phyloP scores from a whole-genome alignment of 345 rosid genomes.

The Nephelium lappaceum region DNA sequence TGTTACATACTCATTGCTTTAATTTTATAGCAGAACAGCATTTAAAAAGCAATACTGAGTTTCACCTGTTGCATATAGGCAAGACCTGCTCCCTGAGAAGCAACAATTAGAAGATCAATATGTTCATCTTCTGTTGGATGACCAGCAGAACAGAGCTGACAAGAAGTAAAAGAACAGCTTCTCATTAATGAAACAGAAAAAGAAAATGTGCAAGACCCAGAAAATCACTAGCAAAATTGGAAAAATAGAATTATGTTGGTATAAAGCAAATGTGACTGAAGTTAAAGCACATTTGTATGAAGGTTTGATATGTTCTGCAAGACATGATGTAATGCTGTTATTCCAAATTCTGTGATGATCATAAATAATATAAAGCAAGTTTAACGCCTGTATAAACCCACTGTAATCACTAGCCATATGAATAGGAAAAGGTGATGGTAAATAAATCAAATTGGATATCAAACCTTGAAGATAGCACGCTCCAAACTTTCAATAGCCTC shows the following conservation, averaged over 20 bases:
- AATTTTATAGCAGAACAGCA: not conserved
- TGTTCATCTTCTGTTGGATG: slow-evolving; percentile 54
- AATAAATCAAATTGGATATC: not conserved
- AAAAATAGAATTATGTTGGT: not conserved
- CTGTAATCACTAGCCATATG: not conserved
- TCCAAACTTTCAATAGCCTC: slow-evolving; percentile 74
- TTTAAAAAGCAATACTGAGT: not conserved
- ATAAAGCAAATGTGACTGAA: not conserved
- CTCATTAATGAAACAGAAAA: slow-evolving; percentile 11
- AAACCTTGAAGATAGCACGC: slow-evolving; percentile 73
- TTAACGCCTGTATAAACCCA: not conserved
- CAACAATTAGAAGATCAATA: slow-evolving; percentile 64
- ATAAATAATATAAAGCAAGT: not conserved
- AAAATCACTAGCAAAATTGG: slow-evolving; percentile 14
- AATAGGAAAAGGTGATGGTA: not conserved
- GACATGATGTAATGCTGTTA: not conserved
- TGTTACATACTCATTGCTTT: not conserved
- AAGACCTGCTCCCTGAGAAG: slow-evolving; percentile 84
- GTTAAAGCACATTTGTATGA: not conserved
- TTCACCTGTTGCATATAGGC: slow-evolving; percentile 68
- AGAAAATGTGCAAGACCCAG: not conserved
- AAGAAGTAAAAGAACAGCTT: slow-evolving; percentile 15
- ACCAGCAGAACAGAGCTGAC: slow-evolving; percentile 54
- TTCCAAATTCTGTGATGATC: not conserved
- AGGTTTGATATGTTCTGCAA: not conserved